These are phyloP conservation scores for Penicillium longicatenatum DNA, from an alignment of 495 filamentous ascomycete species.

Conservation along the genomic window DNA sequence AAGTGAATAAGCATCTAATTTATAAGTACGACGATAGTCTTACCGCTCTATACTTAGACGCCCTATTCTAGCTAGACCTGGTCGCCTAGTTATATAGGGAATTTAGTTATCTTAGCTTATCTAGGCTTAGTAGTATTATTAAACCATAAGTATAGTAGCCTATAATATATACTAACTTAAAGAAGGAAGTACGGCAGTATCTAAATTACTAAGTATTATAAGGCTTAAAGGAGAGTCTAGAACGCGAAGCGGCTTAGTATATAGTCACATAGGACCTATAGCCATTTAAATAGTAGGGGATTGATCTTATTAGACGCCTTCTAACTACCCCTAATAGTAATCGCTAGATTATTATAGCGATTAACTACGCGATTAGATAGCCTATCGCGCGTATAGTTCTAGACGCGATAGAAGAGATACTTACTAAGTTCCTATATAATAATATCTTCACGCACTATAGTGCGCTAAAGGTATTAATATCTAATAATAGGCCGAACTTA, in stretches of 20 bases:
- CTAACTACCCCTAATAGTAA: neutral
- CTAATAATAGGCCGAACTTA: neutral
- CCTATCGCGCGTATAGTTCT: neutral
- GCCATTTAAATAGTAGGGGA: neutral
- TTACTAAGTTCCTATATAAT: neutral
- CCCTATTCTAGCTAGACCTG: neutral
- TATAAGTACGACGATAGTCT: neutral
- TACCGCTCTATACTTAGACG: neutral
- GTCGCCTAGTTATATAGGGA: neutral
- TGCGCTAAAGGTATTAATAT: neutral
- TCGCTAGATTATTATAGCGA: neutral
- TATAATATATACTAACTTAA: neutral
- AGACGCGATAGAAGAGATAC: neutral
- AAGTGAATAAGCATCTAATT: neutral
- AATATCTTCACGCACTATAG: neutral
- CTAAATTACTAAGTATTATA: neutral
- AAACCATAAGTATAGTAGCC: neutral
- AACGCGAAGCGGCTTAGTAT: neutral
- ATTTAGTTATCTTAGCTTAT: neutral
- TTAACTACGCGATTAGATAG: neutral
- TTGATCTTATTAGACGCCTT: neutral
- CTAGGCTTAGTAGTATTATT: neutral
- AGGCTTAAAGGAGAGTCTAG: neutral
- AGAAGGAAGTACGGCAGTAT: neutral
- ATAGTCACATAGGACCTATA: neutral